Evolutionary conservation across 805 yeast species (phyloP), one percentile per base, ranked within the genome.

Genomic region (Jamesozyma gamospora): DNA sequence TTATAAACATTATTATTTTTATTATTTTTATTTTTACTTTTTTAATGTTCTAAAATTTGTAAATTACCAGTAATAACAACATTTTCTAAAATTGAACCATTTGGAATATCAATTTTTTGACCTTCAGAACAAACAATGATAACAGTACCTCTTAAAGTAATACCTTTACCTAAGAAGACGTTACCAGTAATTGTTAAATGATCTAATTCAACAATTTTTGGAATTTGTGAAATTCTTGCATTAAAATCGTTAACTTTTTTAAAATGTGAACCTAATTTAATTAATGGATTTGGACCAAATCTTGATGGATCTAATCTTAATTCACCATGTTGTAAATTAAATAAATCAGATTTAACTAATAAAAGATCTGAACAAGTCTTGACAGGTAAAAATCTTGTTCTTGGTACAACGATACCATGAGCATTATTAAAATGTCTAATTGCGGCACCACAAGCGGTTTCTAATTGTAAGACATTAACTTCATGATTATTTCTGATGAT

Each of bases 401-500:
- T 85, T 66, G 98, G 97, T 29, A 92, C 98, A 55, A 87, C 95
- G 53, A 92, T 94, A 67, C 98, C 98, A 56, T 86, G 95, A 25
- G 96, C 96, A 53, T 85, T 83, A 50, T 80, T 72, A 67, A 92
- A 92, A 67, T 88, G 90, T 67, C 95, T 83, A 61, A 92, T 92
- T 35, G 97, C 97, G 30, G 98, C 97, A 71, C 98, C 98, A 53
- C 86, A 95, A 24, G 98, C 98, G 37, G 98, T 92, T 72, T 92
- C 98, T 60, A 92, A 77, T 70, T 90, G 98, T 58, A 90, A 68
- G 37, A 90, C 96, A 57, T 81, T 79, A 51, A 82, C 72, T 50
- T 88, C 96, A 50, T 76, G 75, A 43, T 95, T 95, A 51, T 74
- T 73, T 47, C 66, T 60, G 39, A 77, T 72, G 58, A 92, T 79